Evolutionary conservation across 345 rosid species (phyloP).

Genomic region (Carallia brachiata): DNA sequence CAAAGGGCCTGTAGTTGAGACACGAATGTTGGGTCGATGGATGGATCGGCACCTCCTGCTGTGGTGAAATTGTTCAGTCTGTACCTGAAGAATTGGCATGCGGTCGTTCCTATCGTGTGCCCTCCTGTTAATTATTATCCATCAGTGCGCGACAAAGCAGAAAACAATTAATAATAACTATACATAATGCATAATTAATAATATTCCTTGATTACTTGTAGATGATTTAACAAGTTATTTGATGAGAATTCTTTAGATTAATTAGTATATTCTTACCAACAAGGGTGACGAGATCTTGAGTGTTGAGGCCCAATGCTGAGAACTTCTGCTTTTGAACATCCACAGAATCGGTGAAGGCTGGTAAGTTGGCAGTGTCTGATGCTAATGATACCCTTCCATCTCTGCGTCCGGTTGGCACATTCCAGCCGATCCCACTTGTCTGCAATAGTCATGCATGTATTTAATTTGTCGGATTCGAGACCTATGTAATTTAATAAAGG

Average conservation of each 20-base stretch:
- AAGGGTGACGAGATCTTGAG: constrained; percentile 61
- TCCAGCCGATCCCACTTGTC: constrained; percentile 1
- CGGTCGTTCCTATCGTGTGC: constrained; percentile 55
- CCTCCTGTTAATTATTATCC: constrained; percentile 36
- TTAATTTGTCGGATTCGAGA: not conserved
- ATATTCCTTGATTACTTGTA: no score
- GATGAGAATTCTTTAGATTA: not conserved
- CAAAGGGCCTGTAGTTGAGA: constrained; percentile 32
- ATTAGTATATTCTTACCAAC: constrained; percentile 34
- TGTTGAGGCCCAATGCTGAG: constrained; percentile 43
- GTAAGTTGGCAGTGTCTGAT: constrained; percentile 39
- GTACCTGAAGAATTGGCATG: constrained; percentile 45
- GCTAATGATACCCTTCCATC: constrained; percentile 51
- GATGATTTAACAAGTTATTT: not conserved
- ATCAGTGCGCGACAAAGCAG: not conserved
- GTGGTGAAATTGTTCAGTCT: constrained; percentile 14
- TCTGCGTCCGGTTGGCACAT: constrained; percentile 47
- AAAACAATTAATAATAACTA: not conserved
- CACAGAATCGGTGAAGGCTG: constrained; percentile 54
- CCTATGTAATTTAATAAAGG: no score
- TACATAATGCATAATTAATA: no score
- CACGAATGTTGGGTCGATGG: constrained; percentile 37
- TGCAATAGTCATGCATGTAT: not conserved
- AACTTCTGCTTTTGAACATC: constrained; percentile 42
- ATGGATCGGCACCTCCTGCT: constrained; percentile 20